Percentiles rank a stretch among this genome's conserved stretches.
Conservation (phyloP, 192 early-diverging fungal genomes). For the Coemansia sp. region DNA sequence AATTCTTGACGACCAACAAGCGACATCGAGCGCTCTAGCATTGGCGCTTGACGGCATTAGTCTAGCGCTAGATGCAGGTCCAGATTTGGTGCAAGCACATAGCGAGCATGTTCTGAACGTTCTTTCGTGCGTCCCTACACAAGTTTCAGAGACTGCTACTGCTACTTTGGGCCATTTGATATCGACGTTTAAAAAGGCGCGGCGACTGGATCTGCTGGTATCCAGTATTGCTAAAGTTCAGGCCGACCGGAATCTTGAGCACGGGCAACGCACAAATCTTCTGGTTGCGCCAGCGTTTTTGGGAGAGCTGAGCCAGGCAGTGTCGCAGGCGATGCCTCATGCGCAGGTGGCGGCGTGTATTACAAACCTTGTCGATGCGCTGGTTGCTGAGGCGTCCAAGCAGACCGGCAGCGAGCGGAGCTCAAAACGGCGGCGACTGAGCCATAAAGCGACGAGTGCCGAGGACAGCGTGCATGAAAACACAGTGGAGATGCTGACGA, state of each 20-base stretch:
- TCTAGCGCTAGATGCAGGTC: constrained; percentile 35
- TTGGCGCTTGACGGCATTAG: constrained; percentile 23
- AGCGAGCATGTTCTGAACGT: constrained; percentile 17
- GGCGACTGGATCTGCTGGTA: constrained; percentile 35
- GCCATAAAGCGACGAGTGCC: neutral
- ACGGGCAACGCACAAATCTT: constrained; percentile 7
- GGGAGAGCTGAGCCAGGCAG: constrained; percentile 12
- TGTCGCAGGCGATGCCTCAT: constrained; percentile 47
- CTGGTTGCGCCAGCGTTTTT: constrained; percentile 23
- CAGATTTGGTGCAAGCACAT: constrained; percentile 24
- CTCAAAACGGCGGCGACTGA: constrained; percentile 29
- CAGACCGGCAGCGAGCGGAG: neutral
- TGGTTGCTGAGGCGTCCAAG: constrained; percentile 10
- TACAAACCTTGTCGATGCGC: constrained; percentile 12
- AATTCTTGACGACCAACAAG: constrained; percentile 7
- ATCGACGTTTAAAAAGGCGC: constrained; percentile 23
- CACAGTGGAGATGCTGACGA: constrained; percentile 16
- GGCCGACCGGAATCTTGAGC: neutral
- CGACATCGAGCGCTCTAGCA: constrained; percentile 2
- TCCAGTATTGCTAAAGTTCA: constrained; percentile 11
- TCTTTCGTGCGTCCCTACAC: constrained; percentile 17
- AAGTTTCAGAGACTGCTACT: constrained; percentile 1
- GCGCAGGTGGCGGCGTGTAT: constrained; percentile 20
- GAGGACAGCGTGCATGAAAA: neutral
- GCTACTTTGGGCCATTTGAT: constrained; percentile 21